A percentile compares a stretch with the other conserved stretches of the same genome.
These are phyloP conservation scores for Phytophthora agathidicida DNA, from an alignment of 352 stramenopile genomes.

Conservation along the genomic window DNA sequence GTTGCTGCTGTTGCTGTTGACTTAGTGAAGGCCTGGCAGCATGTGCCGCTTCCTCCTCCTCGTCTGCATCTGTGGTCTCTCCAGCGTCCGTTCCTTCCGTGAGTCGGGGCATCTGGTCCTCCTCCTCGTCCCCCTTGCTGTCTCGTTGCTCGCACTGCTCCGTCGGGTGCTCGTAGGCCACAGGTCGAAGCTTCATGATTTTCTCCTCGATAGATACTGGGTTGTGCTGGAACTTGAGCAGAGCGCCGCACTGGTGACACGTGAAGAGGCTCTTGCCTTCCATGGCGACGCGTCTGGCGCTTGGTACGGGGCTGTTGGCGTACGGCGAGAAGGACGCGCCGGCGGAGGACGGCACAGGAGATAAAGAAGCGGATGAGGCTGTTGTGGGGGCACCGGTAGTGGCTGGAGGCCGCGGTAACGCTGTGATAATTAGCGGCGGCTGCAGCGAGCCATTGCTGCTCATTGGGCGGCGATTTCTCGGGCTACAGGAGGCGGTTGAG, in stretches of 20 bases:
- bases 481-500: neutral
- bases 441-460: conserved; percentile 31
- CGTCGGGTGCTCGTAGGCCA: conserved; percentile 45
- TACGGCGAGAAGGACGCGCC: conserved; percentile 36
- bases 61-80: conserved; percentile 39
- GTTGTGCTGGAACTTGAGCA: conserved; percentile 77
- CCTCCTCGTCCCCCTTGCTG: conserved; percentile 30
- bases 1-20: conserved; percentile 30
- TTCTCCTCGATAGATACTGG: conserved; percentile 71
- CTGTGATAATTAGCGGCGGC: conserved; percentile 33
- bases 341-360: conserved; percentile 26
- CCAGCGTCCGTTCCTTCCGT: conserved; percentile 38
- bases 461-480: conserved; percentile 22
- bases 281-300: conserved; percentile 48
- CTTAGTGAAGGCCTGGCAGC: conserved; percentile 28
- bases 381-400: conserved; percentile 9
- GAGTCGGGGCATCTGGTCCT: conserved; percentile 29
- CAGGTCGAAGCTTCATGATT: conserved; percentile 52
- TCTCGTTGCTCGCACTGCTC: conserved; percentile 25
- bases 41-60: conserved; percentile 33
- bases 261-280: conserved; percentile 83
- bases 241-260: conserved; percentile 68
- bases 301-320: conserved; percentile 21
- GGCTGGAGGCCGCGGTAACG: conserved; percentile 28
- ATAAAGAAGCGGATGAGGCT: neutral